Percentiles rank a stretch among this genome's conserved stretches.
These are phyloP conservation scores for Cyberlindnera subsufficiens DNA, from an alignment of 805 yeast species.

Conservation along the genomic window DNA sequence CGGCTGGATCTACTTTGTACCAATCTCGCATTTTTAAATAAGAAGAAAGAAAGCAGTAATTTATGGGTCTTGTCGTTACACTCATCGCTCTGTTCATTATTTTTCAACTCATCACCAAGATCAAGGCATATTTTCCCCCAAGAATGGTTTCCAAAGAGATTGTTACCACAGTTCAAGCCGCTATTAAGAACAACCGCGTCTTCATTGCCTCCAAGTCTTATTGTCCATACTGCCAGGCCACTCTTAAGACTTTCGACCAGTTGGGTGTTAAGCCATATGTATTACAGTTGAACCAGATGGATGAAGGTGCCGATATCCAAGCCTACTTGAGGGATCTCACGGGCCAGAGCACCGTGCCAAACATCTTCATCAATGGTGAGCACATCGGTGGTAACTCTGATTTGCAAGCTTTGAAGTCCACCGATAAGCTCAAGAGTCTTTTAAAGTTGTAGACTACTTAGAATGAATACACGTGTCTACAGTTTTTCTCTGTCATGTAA, in stretches of 20 bases:
- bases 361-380: conserved; percentile 81
- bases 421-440: conserved; percentile 49
- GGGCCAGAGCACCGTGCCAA: conserved; percentile 93
- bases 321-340: conserved; percentile 69
- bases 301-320: conserved; percentile 81
- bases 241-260: conserved; percentile 33
- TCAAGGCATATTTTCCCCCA: conserved; percentile 1
- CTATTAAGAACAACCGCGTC: conserved; percentile 60
- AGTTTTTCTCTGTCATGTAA: background rate
- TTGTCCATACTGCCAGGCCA: conserved; percentile 59
- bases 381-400: conserved; percentile 96
- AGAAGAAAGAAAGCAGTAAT: background rate
- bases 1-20: background rate
- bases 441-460: conserved; percentile 11
- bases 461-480: background rate
- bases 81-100: background rate
- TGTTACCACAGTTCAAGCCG: conserved; percentile 49
- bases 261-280: conserved; percentile 40
- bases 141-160: conserved; percentile 56
- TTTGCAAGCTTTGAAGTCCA: conserved; percentile 61
- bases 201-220: conserved; percentile 80
- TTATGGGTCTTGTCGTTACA: background rate
- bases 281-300: conserved; percentile 41
- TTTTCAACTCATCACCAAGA: background rate
- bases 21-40: background rate